Base-by-base conservation (phyloP, 2,329 filamentous ascomycete species). In the Trichoderma citrinoviride region DNA sequence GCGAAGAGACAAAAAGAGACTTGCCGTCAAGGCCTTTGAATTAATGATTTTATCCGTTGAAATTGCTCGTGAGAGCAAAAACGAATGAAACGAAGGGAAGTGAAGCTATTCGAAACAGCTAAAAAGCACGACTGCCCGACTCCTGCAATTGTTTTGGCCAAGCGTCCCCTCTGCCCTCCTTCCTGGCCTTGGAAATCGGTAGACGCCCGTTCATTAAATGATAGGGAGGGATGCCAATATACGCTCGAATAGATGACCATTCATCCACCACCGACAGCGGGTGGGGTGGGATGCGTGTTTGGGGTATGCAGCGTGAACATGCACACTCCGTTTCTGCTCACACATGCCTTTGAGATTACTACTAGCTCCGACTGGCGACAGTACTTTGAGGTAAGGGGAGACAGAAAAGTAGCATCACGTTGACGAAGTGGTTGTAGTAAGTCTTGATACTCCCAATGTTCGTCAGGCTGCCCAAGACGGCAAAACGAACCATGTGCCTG, bases 261-360 rank as follows among this genome's bases (percentile, higher is more conserved):
- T 62, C 58, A 54, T 54, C 58, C 58, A 49, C 53, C 58, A 54
- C 58, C 47, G 40, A 49, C 58, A 54, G 25, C 49, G 5, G n/a
- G 58, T 62, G 49, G 58, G 49, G 49, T 41, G 15, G 40, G 40
- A 19, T 54, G 49, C 49, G 49, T 46, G 58, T 43, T 19, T 37
- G 33, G 33, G 33, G 10, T 37, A 37, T 37, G 33, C 12, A 14
- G 33, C 14, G 33, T 37, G 10, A 49, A 62, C 53, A 62, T 53
- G 46, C 57, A 61, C 47, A 37, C 58, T 44, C 58, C 40, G 49
- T 54, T 44, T 44, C 21, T 40, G 25, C 25, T 43, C 25, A 46
- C 41, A 40, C 49, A 54, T 62, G 58, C 37, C 58, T 14, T 44
- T 25, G 58, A 37, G 25, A 25, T 60, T 47, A 41, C 27, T 46